Conservation (phyloP, 177 flowering plant species). For the Vitis hybrid region DNA sequence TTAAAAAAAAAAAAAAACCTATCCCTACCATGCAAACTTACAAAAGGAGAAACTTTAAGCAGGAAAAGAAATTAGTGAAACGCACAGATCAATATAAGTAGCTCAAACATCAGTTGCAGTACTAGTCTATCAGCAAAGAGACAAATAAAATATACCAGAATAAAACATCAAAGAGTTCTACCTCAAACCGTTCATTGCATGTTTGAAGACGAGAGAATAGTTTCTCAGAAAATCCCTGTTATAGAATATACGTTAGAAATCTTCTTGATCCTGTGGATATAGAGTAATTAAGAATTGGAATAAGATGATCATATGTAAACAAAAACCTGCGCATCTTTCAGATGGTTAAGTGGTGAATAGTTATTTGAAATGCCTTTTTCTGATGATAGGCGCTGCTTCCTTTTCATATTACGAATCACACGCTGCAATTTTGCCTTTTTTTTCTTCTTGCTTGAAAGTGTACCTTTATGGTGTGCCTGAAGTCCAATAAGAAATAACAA, state of each 20-base stretch:
- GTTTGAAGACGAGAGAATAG: conserved; percentile 78
- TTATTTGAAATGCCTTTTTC: conserved; percentile 46
- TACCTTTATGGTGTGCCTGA: conserved; percentile 83
- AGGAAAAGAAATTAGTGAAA: too few species aligned
- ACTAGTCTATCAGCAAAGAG: too few species aligned
- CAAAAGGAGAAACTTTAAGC: too few species aligned
- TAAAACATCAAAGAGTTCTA: conserved; percentile 12
- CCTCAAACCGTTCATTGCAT: conserved; percentile 88
- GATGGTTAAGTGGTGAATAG: conserved; percentile 80
- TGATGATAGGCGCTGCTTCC: conserved; percentile 66
- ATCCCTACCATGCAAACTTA: too few species aligned
- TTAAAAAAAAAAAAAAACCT: too few species aligned
- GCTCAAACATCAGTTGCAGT: too few species aligned
- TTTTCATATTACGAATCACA: conserved; percentile 79
- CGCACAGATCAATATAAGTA: too few species aligned
- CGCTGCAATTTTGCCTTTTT: conserved; percentile 90
- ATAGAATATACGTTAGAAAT: neutral
- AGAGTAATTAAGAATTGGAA: neutral
- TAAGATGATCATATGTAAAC: conserved; percentile 5
- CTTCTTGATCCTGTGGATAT: neutral
- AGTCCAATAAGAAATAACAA: conserved; percentile 2
- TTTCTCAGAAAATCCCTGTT: conserved; percentile 84
- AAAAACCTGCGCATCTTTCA: conserved; percentile 84
- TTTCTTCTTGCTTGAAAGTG: conserved; percentile 86
- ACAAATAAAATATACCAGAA: neutral